These are phyloP conservation scores for Nothomitra cinnamomea DNA, from an alignment of 2,329 filamentous ascomycete species.

Conservation along the genomic window DNA sequence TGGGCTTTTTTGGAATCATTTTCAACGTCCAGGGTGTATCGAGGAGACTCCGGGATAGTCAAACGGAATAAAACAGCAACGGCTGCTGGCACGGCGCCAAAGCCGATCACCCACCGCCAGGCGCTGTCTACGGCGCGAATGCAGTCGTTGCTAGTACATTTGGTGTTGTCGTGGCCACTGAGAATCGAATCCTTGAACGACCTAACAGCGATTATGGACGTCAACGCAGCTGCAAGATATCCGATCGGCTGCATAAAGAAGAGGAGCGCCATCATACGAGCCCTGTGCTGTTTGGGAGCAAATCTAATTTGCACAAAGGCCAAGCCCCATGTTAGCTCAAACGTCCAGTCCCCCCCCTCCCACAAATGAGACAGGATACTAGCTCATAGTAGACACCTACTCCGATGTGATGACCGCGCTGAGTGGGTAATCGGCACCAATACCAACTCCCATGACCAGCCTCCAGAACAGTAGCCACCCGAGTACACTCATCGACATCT, in stretches of 20 bases:
- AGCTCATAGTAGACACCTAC: no score
- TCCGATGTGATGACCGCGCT: conserved; percentile 51
- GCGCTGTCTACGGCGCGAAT: conserved; percentile 36
- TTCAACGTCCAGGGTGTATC: conserved; percentile 48
- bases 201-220: no score
- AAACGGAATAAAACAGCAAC: conserved; percentile 49
- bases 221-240: conserved; percentile 47
- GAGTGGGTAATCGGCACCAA: conserved; percentile 52
- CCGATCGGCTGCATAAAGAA: conserved; percentile 55
- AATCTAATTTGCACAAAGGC: no score
- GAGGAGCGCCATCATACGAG: conserved; percentile 49
- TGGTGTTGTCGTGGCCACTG: no score
- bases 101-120: conserved; percentile 50
- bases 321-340: no score
- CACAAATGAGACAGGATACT: no score
- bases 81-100: conserved; percentile 45
- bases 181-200: no score
- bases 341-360: no score
- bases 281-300: conserved; percentile 40
- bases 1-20: conserved; percentile 40
- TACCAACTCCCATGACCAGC: conserved; percentile 18
- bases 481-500: conserved; percentile 26
- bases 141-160: conserved; percentile 22
- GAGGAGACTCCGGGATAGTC: conserved; percentile 46
- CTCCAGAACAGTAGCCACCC: conserved; percentile 25